Conservation (phyloP, 179 eudicot genomes). For the Beta macrorhiza region DNA sequence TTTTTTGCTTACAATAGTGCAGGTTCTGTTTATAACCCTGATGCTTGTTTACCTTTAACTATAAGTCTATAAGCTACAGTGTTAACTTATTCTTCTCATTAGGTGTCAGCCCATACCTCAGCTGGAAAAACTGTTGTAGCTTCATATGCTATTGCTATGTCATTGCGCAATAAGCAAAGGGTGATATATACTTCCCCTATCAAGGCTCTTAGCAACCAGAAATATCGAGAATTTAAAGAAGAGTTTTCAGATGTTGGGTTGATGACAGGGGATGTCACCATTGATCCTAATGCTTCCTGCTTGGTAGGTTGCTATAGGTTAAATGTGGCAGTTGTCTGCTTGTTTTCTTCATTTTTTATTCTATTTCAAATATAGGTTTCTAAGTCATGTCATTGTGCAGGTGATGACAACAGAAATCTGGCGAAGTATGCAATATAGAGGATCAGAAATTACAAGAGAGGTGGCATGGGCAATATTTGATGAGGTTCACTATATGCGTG, state of each 20-base stretch:
- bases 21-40: neutral
- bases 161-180: conserved; percentile 82
- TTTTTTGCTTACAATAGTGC: neutral
- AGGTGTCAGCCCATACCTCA: conserved; percentile 99
- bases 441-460: conserved; percentile 85
- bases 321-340: conserved; percentile 11
- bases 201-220: conserved; percentile 97
- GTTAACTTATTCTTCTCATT: conserved; percentile 16
- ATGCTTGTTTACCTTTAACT: neutral
- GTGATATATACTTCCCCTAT: conserved; percentile 97
- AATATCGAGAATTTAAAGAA: conserved; percentile 95
- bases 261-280: conserved; percentile 99
- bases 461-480: conserved; percentile 99
- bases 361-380: neutral
- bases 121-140: conserved; percentile 99
- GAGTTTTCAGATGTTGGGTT: conserved; percentile 98
- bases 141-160: conserved; percentile 91
- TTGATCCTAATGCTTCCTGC: conserved; percentile 97
- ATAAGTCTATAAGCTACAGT: neutral
- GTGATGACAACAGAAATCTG: conserved; percentile 99
- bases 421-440: conserved; percentile 99
- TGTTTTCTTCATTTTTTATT: neutral
- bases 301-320: conserved; percentile 51
- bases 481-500: conserved; percentile 99
- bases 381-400: conserved; percentile 30